Conservation (phyloP, 176 grass and related monocot species). For the Puccinellia tenuiflora region DNA sequence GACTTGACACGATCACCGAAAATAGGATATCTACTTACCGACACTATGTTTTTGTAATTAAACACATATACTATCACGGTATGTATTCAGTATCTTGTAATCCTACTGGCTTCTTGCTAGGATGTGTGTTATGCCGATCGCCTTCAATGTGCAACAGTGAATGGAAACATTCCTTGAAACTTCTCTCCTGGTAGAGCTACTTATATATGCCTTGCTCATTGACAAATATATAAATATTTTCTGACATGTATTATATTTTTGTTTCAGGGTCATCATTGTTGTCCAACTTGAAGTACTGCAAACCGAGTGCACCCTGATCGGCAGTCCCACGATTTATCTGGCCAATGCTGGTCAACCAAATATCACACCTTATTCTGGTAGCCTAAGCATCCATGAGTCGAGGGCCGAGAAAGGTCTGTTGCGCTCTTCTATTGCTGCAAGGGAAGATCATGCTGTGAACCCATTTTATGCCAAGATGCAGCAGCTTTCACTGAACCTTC, state of each 20-base stretch:
- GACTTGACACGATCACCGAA: background rate
- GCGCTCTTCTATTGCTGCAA: conserved; percentile 11
- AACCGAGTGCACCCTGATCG: conserved; percentile 38
- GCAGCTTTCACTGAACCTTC: conserved; percentile 30
- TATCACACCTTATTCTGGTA: conserved; percentile 13
- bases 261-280: conserved; percentile 67
- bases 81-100: background rate
- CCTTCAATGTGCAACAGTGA: background rate
- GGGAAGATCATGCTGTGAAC: conserved; percentile 26
- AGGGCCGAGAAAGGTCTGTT: background rate
- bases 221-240: conserved; percentile 14
- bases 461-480: conserved; percentile 27
- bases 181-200: background rate
- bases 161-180: background rate
- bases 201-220: conserved; percentile 6
- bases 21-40: background rate
- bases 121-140: background rate
- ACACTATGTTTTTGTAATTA: background rate
- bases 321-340: conserved; percentile 45
- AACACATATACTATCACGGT: background rate
- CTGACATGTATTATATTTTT: background rate
- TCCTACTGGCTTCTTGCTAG: background rate
- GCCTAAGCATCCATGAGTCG: conserved; percentile 19
- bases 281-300: conserved; percentile 64
- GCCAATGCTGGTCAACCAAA: conserved; percentile 32